Percentiles rank a stretch among this genome's conserved stretches.
phyloP scores from a whole-genome alignment of 352 stramenopile genomes.

The Elongisporangium senticosum region DNA sequence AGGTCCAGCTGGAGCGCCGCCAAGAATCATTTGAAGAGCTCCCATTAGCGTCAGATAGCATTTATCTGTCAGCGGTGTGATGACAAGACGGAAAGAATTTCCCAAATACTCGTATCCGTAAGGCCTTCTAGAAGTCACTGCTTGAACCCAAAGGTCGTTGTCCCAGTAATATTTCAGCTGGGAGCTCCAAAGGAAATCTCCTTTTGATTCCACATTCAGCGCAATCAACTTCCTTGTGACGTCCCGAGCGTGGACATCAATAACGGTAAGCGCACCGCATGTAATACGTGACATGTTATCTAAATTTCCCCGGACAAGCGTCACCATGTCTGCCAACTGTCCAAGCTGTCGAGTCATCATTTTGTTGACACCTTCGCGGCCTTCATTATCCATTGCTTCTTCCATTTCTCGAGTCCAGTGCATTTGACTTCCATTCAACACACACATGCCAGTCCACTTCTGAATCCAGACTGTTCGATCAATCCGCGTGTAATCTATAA shows the following conservation, averaged over 20 bases:
- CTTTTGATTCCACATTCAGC: conserved; percentile 80
- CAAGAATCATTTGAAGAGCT: conserved; percentile 92
- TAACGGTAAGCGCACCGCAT: conserved; percentile 91
- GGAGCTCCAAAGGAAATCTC: conserved; percentile 93
- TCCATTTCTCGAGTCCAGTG: conserved; percentile 95
- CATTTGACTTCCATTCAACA: conserved; percentile 93
- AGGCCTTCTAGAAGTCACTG: conserved; percentile 86
- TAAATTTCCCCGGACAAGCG: conserved; percentile 85
- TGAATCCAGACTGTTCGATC: conserved; percentile 94
- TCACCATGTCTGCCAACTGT: conserved; percentile 95
- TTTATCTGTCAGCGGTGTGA: conserved; percentile 94
- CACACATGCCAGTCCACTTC: conserved; percentile 91
- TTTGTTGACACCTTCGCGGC: conserved; percentile 83
- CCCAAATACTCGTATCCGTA: conserved; percentile 95
- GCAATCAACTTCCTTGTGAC: conserved; percentile 86
- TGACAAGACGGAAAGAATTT: conserved; percentile 93
- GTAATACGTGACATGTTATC: conserved; percentile 90
- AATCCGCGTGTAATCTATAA: conserved; percentile 89
- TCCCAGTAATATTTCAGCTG: conserved; percentile 96
- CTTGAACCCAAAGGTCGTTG: conserved; percentile 81
- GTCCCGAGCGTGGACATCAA: conserved; percentile 94
- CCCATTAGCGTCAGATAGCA: conserved; percentile 96
- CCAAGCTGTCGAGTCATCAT: conserved; percentile 89
- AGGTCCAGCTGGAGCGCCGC: conserved; percentile 87
- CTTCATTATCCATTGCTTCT: conserved; percentile 68